These are phyloP conservation scores for Auriscalpium vulgare DNA, from an alignment of 768 basidiomycete genomes.

Conservation along the genomic window DNA sequence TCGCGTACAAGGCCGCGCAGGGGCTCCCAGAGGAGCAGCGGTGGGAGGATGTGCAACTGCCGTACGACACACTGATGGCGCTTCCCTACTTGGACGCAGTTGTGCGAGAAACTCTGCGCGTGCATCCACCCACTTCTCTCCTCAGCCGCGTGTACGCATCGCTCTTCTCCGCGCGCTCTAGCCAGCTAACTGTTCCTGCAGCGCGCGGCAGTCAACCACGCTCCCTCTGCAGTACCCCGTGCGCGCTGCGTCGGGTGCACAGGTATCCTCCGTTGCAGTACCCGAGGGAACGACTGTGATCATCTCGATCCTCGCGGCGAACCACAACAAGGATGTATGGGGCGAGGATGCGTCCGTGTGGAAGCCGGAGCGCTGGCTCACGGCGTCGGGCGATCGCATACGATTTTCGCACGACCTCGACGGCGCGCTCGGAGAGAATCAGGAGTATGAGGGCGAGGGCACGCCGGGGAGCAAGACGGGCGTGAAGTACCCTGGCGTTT, in stretches of 20 bases:
- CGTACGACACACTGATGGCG: slow-evolving; percentile 32
- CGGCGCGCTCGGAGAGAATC: slow-evolving; percentile 1
- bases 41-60: slow-evolving; percentile 25
- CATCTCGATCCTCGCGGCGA: slow-evolving; percentile 22
- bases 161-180: not conserved
- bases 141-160: slow-evolving; percentile 25
- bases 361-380: slow-evolving; percentile 37
- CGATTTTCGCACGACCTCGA: not conserved
- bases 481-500: slow-evolving; percentile 26
- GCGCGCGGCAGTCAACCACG: slow-evolving; percentile 5
- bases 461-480: slow-evolving; percentile 16
- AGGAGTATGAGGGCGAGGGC: not conserved
- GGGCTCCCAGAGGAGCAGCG: not conserved
- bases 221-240: not conserved
- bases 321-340: slow-evolving; percentile 26
- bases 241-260: not conserved
- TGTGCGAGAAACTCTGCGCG: slow-evolving; percentile 33
- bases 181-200: slow-evolving; percentile 11
- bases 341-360: slow-evolving; percentile 34
- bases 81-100: slow-evolving; percentile 41
- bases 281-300: slow-evolving; percentile 21
- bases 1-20: slow-evolving; percentile 6
- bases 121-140: slow-evolving; percentile 26
- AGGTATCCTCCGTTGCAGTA: slow-evolving; percentile 15
- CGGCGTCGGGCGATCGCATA: slow-evolving; percentile 4